Evolutionary conservation across 257 asterid species (phyloP).

Genomic region (Solanum phureja): DNA sequence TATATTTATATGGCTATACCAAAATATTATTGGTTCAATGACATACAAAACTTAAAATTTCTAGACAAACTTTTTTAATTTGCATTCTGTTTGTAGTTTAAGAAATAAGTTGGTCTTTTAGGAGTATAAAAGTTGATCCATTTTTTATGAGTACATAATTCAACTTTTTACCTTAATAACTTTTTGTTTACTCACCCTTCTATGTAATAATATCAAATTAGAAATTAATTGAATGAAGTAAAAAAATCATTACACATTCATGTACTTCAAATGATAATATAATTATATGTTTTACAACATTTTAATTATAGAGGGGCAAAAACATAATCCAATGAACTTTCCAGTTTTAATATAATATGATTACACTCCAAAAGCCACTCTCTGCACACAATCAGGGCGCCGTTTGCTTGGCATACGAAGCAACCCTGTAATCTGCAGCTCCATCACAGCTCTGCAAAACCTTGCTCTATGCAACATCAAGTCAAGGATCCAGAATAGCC

Average conservation of each 20-base stretch:
- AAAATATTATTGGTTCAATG: neutral
- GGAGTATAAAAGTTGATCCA: neutral
- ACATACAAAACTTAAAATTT: too few species aligned
- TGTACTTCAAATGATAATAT: neutral
- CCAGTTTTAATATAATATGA: neutral
- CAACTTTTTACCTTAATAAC: too few species aligned
- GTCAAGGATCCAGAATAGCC: slow-evolving; percentile 36
- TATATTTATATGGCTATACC: neutral
- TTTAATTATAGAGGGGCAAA: neutral
- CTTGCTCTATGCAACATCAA: slow-evolving; percentile 48
- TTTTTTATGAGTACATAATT: neutral
- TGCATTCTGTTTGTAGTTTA: neutral
- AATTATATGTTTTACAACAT: too few species aligned
- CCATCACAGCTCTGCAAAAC: slow-evolving; percentile 84
- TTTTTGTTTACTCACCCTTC: neutral
- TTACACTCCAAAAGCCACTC: slow-evolving; percentile 79
- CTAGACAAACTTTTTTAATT: too few species aligned
- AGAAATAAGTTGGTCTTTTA: neutral
- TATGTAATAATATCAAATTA: neutral
- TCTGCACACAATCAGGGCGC: slow-evolving; percentile 90
- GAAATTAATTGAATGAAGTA: neutral
- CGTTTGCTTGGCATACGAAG: slow-evolving; percentile 91
- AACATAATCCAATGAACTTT: neutral
- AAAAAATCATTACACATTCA: too few species aligned
- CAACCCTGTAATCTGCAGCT: slow-evolving; percentile 83